These are phyloP conservation scores for Umbellularia californica DNA, from an alignment of 164 flowering plant genomes.

Conservation along the genomic window DNA sequence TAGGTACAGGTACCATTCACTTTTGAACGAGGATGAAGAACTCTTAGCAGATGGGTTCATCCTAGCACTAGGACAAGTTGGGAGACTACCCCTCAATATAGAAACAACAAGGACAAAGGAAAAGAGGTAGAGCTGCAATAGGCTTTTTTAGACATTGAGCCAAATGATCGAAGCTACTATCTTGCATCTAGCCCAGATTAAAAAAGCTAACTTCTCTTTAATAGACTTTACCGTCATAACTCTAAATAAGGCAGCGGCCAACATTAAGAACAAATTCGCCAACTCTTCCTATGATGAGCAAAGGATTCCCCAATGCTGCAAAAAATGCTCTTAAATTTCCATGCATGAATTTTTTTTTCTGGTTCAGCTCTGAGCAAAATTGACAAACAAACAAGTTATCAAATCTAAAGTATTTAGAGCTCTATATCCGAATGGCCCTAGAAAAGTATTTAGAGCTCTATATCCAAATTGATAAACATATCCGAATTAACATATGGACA, in stretches of 20 bases:
- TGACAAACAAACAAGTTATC: too few relatives aligned
- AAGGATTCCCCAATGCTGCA: too few relatives aligned
- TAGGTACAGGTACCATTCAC: neutral
- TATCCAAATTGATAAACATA: too few relatives aligned
- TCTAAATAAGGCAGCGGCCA: neutral
- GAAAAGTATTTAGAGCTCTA: too few relatives aligned
- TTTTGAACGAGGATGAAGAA: neutral
- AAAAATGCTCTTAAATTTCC: too few relatives aligned
- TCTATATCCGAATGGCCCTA: too few relatives aligned
- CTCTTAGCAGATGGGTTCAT: neutral
- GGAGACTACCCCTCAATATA: neutral
- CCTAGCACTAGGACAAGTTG: neutral
- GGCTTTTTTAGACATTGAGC: neutral
- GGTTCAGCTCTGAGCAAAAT: too few relatives aligned
- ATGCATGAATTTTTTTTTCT: too few relatives aligned
- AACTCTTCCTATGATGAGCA: neutral
- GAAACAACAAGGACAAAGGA: neutral
- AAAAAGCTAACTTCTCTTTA: neutral
- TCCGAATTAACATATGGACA: too few relatives aligned
- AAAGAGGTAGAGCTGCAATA: neutral
- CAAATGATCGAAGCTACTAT: neutral
- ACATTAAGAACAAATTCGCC: neutral
- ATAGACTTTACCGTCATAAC: neutral
- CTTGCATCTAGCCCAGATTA: neutral
- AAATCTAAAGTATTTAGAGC: too few relatives aligned